Evolutionary conservation across 495 filamentous ascomycete species (phyloP).

Genomic region (Penicillium canariense): DNA sequence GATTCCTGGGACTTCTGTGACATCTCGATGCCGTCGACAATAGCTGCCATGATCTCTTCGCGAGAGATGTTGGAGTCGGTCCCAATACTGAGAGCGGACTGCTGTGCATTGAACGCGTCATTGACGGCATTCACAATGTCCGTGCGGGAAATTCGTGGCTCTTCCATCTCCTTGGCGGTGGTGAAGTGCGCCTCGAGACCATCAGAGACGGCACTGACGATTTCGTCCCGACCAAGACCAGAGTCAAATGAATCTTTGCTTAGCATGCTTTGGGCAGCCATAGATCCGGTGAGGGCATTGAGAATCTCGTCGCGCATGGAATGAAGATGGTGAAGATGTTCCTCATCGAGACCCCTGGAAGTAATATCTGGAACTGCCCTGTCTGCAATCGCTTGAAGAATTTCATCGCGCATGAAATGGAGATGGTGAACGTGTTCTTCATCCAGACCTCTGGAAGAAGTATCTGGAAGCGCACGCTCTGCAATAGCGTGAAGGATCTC

Average conservation of each 20-base stretch:
- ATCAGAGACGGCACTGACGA: slow-evolving; percentile 43
- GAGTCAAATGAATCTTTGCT: slow-evolving; percentile 48
- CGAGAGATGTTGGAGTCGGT: slow-evolving; percentile 21
- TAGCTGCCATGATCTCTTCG: slow-evolving; percentile 50
- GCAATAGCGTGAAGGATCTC: slow-evolving; percentile 49
- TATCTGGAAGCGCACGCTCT: slow-evolving; percentile 9
- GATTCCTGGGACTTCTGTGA: slow-evolving; percentile 15
- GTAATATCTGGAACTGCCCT: not conserved
- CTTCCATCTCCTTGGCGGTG: slow-evolving; percentile 35
- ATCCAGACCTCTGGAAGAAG: slow-evolving; percentile 15
- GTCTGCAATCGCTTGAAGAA: slow-evolving; percentile 43
- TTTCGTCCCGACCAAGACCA: slow-evolving; percentile 48
- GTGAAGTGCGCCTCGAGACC: slow-evolving; percentile 43
- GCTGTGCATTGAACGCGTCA: slow-evolving; percentile 51
- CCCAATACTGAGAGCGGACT: slow-evolving; percentile 30
- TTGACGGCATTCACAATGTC: slow-evolving; percentile 57
- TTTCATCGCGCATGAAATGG: slow-evolving; percentile 28
- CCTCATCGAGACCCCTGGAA: slow-evolving; percentile 20
- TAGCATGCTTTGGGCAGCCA: slow-evolving; percentile 44
- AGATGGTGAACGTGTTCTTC: slow-evolving; percentile 23
- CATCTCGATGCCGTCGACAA: slow-evolving; percentile 49
- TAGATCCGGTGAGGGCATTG: slow-evolving; percentile 36
- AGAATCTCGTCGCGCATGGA: slow-evolving; percentile 42
- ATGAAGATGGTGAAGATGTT: slow-evolving; percentile 28
- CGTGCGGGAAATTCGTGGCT: slow-evolving; percentile 41